These are phyloP conservation scores for Salvia hispanica DNA, from an alignment of 257 asterid species.

Conservation along the genomic window DNA sequence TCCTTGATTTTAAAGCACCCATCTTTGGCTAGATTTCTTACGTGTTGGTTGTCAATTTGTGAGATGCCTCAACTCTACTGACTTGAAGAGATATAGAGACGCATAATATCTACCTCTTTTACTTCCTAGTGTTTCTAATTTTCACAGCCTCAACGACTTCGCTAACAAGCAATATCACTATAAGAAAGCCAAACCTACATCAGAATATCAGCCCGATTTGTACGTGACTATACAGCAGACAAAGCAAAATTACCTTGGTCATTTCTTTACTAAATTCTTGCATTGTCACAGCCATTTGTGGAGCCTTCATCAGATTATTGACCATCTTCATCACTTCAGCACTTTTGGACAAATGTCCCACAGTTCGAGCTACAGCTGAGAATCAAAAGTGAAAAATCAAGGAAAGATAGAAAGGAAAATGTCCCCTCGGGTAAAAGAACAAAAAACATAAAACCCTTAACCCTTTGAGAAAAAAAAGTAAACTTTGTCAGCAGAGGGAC, in stretches of 20 bases:
- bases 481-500: constrained; percentile 7
- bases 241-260: constrained; percentile 67
- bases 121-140: background rate
- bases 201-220: background rate
- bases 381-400: constrained; percentile 23
- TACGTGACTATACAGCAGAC: background rate
- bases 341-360: constrained; percentile 92
- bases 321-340: constrained; percentile 98
- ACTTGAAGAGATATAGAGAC: background rate
- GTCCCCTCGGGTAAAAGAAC: background rate
- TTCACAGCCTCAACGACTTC: constrained; percentile 1
- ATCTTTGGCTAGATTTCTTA: background rate
- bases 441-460: constrained; percentile 8
- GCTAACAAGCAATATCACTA: constrained; percentile 16
- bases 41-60: background rate
- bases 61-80: background rate
- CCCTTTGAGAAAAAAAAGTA: background rate
- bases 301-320: constrained; percentile 95
- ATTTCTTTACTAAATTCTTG: constrained; percentile 91
- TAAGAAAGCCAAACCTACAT: constrained; percentile 12
- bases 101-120: background rate
- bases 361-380: constrained; percentile 90
- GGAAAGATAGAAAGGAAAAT: background rate
- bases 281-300: constrained; percentile 87
- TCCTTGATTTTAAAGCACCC: background rate